Conservation (phyloP, 495 filamentous ascomycete genomes). For the Tuber aestivum region DNA sequence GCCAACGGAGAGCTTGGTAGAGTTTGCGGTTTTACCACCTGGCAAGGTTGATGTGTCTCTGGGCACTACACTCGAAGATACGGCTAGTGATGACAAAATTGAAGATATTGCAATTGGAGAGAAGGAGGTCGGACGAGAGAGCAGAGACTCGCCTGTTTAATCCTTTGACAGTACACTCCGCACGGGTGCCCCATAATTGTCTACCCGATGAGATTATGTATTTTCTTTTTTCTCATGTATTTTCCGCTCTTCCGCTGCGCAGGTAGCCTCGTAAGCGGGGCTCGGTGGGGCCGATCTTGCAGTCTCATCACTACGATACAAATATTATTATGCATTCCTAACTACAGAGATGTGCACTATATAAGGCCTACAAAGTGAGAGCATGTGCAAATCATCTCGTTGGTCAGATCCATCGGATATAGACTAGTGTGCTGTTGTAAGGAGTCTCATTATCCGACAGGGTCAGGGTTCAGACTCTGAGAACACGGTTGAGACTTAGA, state of each 20-base stretch:
- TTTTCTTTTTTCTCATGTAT: not conserved
- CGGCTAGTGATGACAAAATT: not conserved
- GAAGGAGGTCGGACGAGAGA: constrained; percentile 23
- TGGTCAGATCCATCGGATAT: not conserved
- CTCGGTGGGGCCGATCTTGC: not conserved
- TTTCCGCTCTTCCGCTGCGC: not conserved
- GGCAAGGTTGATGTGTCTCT: constrained; percentile 41
- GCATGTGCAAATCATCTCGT: not conserved
- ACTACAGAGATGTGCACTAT: not conserved
- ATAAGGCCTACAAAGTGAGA: not conserved
- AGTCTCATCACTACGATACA: not conserved
- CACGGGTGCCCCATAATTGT: not conserved
- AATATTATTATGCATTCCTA: not conserved
- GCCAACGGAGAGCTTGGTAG: constrained; percentile 41
- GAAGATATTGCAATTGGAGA: constrained; percentile 22
- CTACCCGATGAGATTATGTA: not conserved
- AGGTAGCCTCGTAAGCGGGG: not conserved
- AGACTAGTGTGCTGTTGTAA: no score
- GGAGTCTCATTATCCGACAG: no score
- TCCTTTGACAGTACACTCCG: not conserved
- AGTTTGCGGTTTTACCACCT: constrained; percentile 46
- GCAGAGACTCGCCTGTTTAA: constrained; percentile 13
- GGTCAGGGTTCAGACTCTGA: no score
- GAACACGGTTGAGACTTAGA: no score
- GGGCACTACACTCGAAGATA: not conserved